Percentiles rank a stretch among this genome's conserved stretches.
phyloP scores from a whole-genome alignment of 208 protist genomes.

The Wallacemonas sp. region DNA sequence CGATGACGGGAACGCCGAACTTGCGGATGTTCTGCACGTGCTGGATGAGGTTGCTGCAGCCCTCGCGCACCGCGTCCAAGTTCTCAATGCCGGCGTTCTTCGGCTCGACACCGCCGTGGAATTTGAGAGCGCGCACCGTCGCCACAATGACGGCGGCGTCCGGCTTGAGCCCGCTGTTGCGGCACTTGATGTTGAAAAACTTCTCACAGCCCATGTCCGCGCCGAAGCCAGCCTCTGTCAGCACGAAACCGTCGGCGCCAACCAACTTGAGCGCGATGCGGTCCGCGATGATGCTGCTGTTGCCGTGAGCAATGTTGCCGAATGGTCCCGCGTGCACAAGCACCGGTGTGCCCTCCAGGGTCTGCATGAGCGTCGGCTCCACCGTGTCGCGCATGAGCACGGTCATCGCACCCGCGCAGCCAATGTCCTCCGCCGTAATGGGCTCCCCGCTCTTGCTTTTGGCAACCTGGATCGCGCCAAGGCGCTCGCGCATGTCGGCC shows the following conservation, averaged over 20 bases:
- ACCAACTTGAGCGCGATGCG: slow-evolving; percentile 94
- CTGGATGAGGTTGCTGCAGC: slow-evolving; percentile 88
- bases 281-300: slow-evolving; percentile 97
- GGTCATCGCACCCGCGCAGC: slow-evolving; percentile 91
- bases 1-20: slow-evolving; percentile 96
- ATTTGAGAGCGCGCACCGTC: slow-evolving; percentile 97
- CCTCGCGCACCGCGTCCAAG: slow-evolving; percentile 85
- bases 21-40: slow-evolving; percentile 95
- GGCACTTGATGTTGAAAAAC: slow-evolving; percentile 99
- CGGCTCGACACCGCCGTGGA: slow-evolving; percentile 93
- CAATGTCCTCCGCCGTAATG: slow-evolving; percentile 92
- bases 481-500: slow-evolving; percentile 92
- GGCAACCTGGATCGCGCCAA: slow-evolving; percentile 87
- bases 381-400: slow-evolving; percentile 97
- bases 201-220: slow-evolving; percentile 97
- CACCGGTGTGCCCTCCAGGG: slow-evolving; percentile 94
- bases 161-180: slow-evolving; percentile 90
- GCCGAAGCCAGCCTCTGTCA: slow-evolving; percentile 96
- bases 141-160: slow-evolving; percentile 95
- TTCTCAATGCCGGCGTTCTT: slow-evolving; percentile 75
- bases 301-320: slow-evolving; percentile 99
- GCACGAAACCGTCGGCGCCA: slow-evolving; percentile 94
- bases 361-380: slow-evolving; percentile 98
- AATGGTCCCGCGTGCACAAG: slow-evolving; percentile 98
- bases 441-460: slow-evolving; percentile 59